These are phyloP conservation scores for Flaveria linearis DNA, from an alignment of 129 eudicot genomes.

Conservation along the genomic window DNA sequence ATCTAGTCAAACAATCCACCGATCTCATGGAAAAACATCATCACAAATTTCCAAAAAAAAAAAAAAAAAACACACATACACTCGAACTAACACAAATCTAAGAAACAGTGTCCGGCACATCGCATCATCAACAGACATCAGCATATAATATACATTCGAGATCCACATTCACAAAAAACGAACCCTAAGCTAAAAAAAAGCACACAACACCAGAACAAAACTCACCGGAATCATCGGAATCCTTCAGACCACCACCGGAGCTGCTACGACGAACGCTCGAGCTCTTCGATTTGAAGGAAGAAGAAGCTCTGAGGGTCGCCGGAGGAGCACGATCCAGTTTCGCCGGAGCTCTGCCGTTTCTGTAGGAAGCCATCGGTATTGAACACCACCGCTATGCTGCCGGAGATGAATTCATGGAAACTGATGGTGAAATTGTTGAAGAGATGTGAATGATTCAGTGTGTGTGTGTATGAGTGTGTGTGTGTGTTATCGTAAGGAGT, in stretches of 20 bases:
- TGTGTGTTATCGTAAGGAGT: not conserved
- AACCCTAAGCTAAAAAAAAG: conserved; percentile 2
- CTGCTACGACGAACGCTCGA: conserved; percentile 70
- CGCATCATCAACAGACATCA: conserved; percentile 4
- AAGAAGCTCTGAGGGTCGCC: conserved; percentile 51
- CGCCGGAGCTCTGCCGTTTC: conserved; percentile 57
- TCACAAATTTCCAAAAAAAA: not conserved
- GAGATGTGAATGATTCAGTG: conserved; percentile 3
- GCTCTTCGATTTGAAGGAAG: conserved; percentile 63
- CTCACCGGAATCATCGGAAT: conserved; percentile 60
- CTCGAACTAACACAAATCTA: conserved; percentile 23
- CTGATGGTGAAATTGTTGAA: not conserved
- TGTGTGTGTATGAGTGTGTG: not conserved
- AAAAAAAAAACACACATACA: not conserved
- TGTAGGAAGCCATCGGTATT: conserved; percentile 44
- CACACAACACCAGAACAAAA: not conserved
- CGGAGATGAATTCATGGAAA: conserved; percentile 22
- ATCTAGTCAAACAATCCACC: conserved; percentile 12
- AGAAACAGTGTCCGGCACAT: conserved; percentile 3
- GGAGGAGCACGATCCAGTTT: conserved; percentile 44
- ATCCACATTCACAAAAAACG: conserved; percentile 17
- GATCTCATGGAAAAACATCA: not conserved
- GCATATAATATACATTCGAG: not conserved
- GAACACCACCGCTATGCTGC: conserved; percentile 11
- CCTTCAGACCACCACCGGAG: conserved; percentile 28